Base-by-base conservation (phyloP, 164 flowering plant species). In the Tinospora cordifolia region DNA sequence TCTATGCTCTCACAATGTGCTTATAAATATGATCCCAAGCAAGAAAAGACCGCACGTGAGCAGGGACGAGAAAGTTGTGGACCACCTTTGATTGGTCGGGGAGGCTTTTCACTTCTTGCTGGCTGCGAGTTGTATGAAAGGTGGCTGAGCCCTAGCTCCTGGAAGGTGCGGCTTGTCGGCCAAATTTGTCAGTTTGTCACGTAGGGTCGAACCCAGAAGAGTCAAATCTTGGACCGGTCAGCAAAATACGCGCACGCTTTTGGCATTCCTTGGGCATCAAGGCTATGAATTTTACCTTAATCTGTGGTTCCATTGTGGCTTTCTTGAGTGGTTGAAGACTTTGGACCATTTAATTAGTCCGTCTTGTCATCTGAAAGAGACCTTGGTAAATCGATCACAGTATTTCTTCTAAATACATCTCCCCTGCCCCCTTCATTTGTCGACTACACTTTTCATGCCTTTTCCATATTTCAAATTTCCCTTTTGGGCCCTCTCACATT, bases 21-120 rank as follows among this genome's bases (percentile, higher is more conserved):
- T 36, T 64, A 64, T 64, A 64, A 7, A 64, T 60, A 60, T 22
- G 27, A 6, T 14, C 12, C 36, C 12, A 26, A 21, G n/a, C 17
- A 25, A 24, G 63, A 60, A 60, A 24, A 12, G 63, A 60, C 63
- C 63, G 63, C 63, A 60, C 63, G 63, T 60, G 63, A 60, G 54
- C 17, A 47, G 8, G 36, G 30, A 25, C 63, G 3, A 10, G 34
- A 22, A 54, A 24, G n/a, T n/a, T 8, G 60, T 54, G 59, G 59
- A 54, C 22, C 21, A 54, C 7, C 59, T 2, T 4, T 21, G 22
- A 25, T n/a, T 54, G 60, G 60, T 17, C 6, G 60, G n/a, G 8
- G 17, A 9, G 9, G 1, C 13, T 25, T 24, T 26, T 24, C 10
- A 60, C 63, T 25, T 60, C 34, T 54, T 12, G 25, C 39, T 15